A percentile compares a stretch with the other conserved stretches of the same genome.
Conservation (phyloP, 78 protist genomes). For the Dictyostelium citrinum region DNA sequence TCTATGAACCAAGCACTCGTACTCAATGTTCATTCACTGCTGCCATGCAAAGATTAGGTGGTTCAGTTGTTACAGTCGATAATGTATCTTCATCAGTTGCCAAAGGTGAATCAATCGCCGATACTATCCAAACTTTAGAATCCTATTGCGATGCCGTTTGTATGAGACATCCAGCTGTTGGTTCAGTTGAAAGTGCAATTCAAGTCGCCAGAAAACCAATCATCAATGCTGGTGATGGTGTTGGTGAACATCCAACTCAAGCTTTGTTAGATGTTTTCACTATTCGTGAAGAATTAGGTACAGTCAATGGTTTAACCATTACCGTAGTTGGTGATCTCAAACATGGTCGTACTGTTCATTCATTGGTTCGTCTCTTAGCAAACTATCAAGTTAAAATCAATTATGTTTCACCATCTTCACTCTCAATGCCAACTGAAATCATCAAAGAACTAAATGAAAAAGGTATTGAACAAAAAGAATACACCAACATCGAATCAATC, state of each 20-base stretch:
- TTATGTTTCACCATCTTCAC: slow-evolving; percentile 83
- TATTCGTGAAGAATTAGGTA: slow-evolving; percentile 95
- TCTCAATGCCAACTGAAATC: slow-evolving; percentile 85
- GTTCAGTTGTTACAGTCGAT: slow-evolving; percentile 81
- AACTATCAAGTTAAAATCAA: slow-evolving; percentile 76
- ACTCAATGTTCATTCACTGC: slow-evolving; percentile 92
- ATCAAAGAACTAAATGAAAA: slow-evolving; percentile 13
- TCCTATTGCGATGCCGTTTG: slow-evolving; percentile 91
- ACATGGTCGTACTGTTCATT: slow-evolving; percentile 89
- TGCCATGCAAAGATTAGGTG: slow-evolving; percentile 96
- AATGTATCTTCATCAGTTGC: slow-evolving; percentile 52
- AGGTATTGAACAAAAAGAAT: slow-evolving; percentile 50
- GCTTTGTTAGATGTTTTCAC: slow-evolving; percentile 95
- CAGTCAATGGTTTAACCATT: slow-evolving; percentile 90
- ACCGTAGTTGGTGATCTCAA: slow-evolving; percentile 94
- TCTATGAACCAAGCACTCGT: slow-evolving; percentile 95
- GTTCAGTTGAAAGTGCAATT: slow-evolving; percentile 82
- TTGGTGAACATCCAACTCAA: slow-evolving; percentile 97
- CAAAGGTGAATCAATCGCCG: slow-evolving; percentile 95
- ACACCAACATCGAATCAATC: slow-evolving; percentile 24
- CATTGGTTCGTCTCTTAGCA: slow-evolving; percentile 82
- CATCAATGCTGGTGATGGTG: slow-evolving; percentile 97
- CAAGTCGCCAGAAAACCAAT: slow-evolving; percentile 82
- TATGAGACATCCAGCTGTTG: slow-evolving; percentile 93
- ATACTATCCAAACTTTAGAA: slow-evolving; percentile 90